Evolutionary conservation across 148 eudicot genomes (phyloP), one percentile per base, ranked within the genome.

Genomic region (Amaranthus palmeri): DNA sequence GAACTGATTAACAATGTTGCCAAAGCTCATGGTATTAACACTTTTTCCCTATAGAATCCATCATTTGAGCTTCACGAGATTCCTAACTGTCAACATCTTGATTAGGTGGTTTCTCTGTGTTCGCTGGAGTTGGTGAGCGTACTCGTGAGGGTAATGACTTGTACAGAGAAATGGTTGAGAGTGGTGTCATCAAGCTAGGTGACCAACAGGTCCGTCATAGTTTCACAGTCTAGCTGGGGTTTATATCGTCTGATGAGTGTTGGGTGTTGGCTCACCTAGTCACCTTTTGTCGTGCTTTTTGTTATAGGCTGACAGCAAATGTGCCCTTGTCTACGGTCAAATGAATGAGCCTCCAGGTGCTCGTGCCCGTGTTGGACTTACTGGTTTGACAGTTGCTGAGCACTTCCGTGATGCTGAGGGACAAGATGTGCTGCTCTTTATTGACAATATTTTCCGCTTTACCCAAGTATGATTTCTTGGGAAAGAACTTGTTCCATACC

Each of bases 301-400:
- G 7, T 52, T 10, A 51, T 73, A 92, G 98, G 76, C 81, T 76
- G 98, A 91, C 5, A 93, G 98, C 88, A 93, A 93, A 76, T 91
- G 98, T 62, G 98, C 98, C 56, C 97, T 91, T 76, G 98, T 91
- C 60, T 93, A 91, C 17, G 97, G 98, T 67, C 98, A 93, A 87
- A 93, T 91, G 98, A 93, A 91, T 62, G 98, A 91, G 86, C 98
- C 96, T 76, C 97, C 97, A 63, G 98, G 97, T 88, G 98, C 98
- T 44, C 98, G 97, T 87, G 97, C 97, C 70, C 96, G 96, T 89
- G 98, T 91, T 81, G 98, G 98, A 60, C 96, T 92, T 68, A 92
- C 97, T 69, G 97, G 97, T 63, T 79, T 92, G 86, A 92, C 97
- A 76, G 96, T 90, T 56, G 92, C 92, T 47, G 96, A 90, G 77